A percentile compares a stretch with the other conserved stretches of the same genome.
Evolutionary conservation across 805 yeast genomes (phyloP).

Genomic region (Candida silvatica): DNA sequence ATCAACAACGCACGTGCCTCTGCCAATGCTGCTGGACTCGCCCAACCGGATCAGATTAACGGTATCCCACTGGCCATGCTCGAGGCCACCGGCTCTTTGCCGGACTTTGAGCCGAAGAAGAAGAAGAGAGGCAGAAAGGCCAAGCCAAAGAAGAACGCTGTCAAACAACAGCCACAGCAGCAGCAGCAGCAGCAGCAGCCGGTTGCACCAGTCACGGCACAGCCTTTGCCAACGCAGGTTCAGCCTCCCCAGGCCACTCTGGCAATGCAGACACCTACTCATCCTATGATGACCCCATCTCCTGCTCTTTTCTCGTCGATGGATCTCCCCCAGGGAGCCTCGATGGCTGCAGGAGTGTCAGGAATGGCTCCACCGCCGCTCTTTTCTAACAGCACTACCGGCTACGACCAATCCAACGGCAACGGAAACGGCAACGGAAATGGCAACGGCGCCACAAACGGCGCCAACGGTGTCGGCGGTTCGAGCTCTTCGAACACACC

Average conservation of each 20-base stretch:
- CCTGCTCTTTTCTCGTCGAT: slow-evolving; percentile 3
- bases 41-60: slow-evolving; percentile 35
- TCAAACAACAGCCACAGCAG: background rate
- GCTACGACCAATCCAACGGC: background rate
- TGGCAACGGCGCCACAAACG: background rate
- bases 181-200: slow-evolving; percentile 2
- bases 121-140: background rate
- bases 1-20: slow-evolving; percentile 50
- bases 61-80: slow-evolving; percentile 43
- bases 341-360: slow-evolving; percentile 18
- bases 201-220: background rate
- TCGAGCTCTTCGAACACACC: slow-evolving; percentile 5
- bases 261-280: background rate
- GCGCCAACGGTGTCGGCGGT: too few relatives aligned
- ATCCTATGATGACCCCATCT: background rate
- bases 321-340: slow-evolving; percentile 6
- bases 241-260: slow-evolving; percentile 4
- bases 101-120: background rate
- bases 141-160: background rate
- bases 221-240: background rate
- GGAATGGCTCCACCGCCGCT: slow-evolving; percentile 21
- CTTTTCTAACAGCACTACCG: slow-evolving; percentile 11
- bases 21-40: slow-evolving; percentile 46
- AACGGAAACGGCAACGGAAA: background rate
- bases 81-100: slow-evolving; percentile 69